Conservation (phyloP, 257 asterid species). For the Oldenlandia corymbosa region DNA sequence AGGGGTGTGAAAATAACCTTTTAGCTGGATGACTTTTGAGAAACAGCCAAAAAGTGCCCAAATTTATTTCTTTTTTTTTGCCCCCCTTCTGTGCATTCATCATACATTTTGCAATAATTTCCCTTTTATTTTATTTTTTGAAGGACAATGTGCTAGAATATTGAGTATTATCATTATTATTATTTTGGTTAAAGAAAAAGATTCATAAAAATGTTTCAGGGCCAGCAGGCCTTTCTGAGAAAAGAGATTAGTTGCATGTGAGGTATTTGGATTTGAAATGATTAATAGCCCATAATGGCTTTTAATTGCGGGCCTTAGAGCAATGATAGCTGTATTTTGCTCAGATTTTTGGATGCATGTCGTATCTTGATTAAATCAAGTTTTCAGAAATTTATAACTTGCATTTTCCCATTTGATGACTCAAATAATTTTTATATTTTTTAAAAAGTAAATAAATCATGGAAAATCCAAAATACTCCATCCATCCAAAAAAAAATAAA, state of each 20-base stretch:
- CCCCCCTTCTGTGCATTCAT: background rate
- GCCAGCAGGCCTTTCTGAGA: constrained; percentile 2
- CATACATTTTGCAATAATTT: background rate
- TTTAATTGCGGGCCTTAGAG: background rate
- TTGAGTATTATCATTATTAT: too few relatives aligned
- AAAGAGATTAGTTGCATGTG: background rate
- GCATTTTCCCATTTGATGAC: too few relatives aligned
- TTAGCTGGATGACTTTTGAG: background rate
- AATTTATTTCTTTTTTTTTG: background rate
- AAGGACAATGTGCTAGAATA: background rate
- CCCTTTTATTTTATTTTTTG: too few relatives aligned
- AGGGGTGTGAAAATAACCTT: constrained; percentile 1
- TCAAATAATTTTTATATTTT: too few relatives aligned
- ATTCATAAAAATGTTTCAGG: constrained; percentile 8
- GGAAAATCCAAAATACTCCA: too few relatives aligned
- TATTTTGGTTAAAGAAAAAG: too few relatives aligned
- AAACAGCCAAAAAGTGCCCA: background rate
- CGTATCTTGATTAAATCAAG: too few relatives aligned
- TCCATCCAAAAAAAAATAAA: too few relatives aligned
- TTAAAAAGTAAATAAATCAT: too few relatives aligned
- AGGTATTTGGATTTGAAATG: background rate
- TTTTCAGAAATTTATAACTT: too few relatives aligned
- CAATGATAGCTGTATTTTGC: constrained; percentile 3
- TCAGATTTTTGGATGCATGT: too few relatives aligned
- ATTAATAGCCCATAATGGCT: constrained; percentile 8